A percentile compares a stretch with the other conserved stretches of the same genome.
phyloP scores from a whole-genome alignment of 169 alveolate genomes.

The Blepharisma undulans region DNA sequence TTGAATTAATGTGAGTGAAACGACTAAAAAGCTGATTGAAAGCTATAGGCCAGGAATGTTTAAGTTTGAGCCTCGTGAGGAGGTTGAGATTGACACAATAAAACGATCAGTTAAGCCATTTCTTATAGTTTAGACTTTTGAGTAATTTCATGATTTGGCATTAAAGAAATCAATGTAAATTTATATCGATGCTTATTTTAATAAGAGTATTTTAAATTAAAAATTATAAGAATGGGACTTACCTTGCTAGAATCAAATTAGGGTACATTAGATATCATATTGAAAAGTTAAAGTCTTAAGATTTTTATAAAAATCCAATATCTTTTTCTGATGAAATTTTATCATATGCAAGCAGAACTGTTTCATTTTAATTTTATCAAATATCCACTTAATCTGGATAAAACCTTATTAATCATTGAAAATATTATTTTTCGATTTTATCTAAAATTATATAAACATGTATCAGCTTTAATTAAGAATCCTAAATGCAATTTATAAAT shows the following conservation, averaged over 20 bases:
- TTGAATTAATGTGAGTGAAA: constrained; percentile 37
- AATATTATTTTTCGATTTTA: too few species aligned
- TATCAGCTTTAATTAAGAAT: not conserved
- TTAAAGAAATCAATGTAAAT: not conserved
- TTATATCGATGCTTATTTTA: not conserved
- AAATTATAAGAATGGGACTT: not conserved
- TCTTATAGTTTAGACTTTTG: not conserved
- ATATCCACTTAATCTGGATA: not conserved
- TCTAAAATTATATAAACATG: too few species aligned
- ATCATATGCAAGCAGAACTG: not conserved
- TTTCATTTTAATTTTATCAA: not conserved
- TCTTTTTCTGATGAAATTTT: too few species aligned
- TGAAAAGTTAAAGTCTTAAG: too few species aligned
- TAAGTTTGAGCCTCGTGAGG: constrained; percentile 36
- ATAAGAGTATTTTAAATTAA: not conserved
- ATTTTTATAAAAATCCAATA: too few species aligned
- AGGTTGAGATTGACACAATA: not conserved
- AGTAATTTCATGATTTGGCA: not conserved
- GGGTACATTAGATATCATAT: not conserved
- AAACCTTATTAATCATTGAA: too few species aligned
- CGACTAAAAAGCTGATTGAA: constrained; percentile 38
- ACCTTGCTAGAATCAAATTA: not conserved
- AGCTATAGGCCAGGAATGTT: constrained; percentile 40
- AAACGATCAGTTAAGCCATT: not conserved
- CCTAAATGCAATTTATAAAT: not conserved